Evolutionary conservation across 495 filamentous ascomycete genomes (phyloP).

Genomic region (Symbiotaphrina buchneri): DNA sequence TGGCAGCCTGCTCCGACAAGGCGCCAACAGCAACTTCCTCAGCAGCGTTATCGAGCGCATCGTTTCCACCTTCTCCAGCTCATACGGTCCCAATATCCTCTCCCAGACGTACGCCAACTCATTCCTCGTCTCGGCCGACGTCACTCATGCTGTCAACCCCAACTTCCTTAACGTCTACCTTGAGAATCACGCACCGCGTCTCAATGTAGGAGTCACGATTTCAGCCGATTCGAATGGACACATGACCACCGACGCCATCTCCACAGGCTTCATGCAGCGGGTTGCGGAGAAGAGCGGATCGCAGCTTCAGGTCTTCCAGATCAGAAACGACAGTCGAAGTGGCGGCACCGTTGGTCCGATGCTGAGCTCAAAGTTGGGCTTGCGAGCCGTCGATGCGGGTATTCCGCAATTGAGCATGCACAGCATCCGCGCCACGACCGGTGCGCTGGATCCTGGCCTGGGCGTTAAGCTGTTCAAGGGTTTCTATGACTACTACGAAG

Average conservation of each 20-base stretch:
- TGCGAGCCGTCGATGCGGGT: slow-evolving; percentile 73
- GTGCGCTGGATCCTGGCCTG: slow-evolving; percentile 66
- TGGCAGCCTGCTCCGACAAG: slow-evolving; percentile 73
- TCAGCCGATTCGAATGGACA: slow-evolving; percentile 79
- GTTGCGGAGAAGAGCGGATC: slow-evolving; percentile 46
- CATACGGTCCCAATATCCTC: slow-evolving; percentile 27
- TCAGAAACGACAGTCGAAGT: slow-evolving; percentile 68
- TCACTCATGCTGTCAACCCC: slow-evolving; percentile 85
- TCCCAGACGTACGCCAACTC: slow-evolving; percentile 77
- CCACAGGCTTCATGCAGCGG: slow-evolving; percentile 48
- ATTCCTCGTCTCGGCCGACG: slow-evolving; percentile 83
- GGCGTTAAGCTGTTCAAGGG: slow-evolving; percentile 77
- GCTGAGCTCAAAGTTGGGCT: slow-evolving; percentile 58
- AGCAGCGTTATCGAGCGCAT: slow-evolving; percentile 58
- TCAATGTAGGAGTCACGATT: slow-evolving; percentile 79
- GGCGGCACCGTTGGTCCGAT: slow-evolving; percentile 95
- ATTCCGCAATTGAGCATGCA: slow-evolving; percentile 93
- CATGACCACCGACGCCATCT: slow-evolving; percentile 76
- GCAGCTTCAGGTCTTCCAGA: slow-evolving; percentile 77
- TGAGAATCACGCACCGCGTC: slow-evolving; percentile 56
- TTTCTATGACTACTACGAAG: slow-evolving; percentile 74
- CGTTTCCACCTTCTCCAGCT: slow-evolving; percentile 38
- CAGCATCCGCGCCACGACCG: slow-evolving; percentile 75
- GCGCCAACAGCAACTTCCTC: slow-evolving; percentile 73
- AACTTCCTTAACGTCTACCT: slow-evolving; percentile 74